Conservation (phyloP, 805 yeast species). For the Yamadazyma scolyti region DNA sequence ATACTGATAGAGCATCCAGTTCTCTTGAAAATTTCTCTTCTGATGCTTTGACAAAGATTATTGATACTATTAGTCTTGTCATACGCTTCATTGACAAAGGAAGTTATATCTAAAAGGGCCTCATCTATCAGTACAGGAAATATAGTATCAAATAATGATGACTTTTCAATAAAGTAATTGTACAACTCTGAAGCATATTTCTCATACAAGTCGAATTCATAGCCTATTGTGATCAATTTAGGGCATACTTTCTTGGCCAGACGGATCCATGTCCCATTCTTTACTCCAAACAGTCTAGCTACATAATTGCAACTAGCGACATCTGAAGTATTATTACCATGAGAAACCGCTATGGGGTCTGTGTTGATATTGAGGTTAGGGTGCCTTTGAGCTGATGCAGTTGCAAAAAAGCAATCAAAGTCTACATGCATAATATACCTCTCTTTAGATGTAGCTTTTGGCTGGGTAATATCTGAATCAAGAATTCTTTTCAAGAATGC, state of each 20-base stretch:
- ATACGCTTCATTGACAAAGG: constrained; percentile 14
- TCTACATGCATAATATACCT: constrained; percentile 71
- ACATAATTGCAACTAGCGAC: constrained; percentile 89
- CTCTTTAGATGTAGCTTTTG: not conserved
- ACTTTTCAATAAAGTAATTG: constrained; percentile 45
- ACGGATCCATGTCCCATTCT: constrained; percentile 88
- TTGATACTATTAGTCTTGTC: constrained; percentile 6
- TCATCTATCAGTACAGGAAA: constrained; percentile 92
- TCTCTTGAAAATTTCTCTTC: constrained; percentile 33
- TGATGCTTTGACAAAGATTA: constrained; percentile 28
- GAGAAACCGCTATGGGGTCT: constrained; percentile 61
- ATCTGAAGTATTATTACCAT: constrained; percentile 64
- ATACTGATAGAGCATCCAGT: constrained; percentile 73
- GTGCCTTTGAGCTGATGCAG: constrained; percentile 64
- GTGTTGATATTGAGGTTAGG: constrained; percentile 50
- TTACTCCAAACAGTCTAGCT: constrained; percentile 75
- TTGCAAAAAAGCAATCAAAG: constrained; percentile 91
- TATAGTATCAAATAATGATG: constrained; percentile 44
- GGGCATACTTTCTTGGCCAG: constrained; percentile 68
- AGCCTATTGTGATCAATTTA: constrained; percentile 55
- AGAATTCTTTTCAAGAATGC: constrained; percentile 53
- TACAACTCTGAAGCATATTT: constrained; percentile 62
- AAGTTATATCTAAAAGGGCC: constrained; percentile 67
- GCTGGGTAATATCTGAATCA: constrained; percentile 6
- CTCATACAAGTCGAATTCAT: constrained; percentile 75